These are phyloP conservation scores for Russula emetica DNA, from an alignment of 768 basidiomycete genomes.

Conservation along the genomic window DNA sequence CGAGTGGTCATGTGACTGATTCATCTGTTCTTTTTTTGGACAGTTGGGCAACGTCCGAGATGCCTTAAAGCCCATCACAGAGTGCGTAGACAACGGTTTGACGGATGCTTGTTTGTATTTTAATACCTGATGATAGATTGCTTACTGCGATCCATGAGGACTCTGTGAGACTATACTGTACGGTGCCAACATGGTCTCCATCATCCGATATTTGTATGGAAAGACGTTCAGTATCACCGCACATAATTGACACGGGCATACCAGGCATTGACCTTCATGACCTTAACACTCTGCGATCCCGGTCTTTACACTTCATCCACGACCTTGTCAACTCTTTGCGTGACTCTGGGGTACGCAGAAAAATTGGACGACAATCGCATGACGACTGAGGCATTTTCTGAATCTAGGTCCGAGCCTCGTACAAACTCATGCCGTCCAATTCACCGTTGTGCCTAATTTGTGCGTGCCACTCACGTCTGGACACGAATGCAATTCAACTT, in stretches of 20 bases:
- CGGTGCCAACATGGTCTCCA: slow-evolving; percentile 62
- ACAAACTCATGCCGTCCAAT: slow-evolving; percentile 57
- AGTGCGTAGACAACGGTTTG: slow-evolving; percentile 39
- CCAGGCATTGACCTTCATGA: slow-evolving; percentile 65
- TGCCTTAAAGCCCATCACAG: slow-evolving; percentile 58
- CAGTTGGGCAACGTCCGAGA: slow-evolving; percentile 52
- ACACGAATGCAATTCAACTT: slow-evolving; percentile 41
- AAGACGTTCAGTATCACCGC: background rate
- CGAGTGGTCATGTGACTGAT: slow-evolving; percentile 16
- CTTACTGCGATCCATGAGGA: slow-evolving; percentile 42
- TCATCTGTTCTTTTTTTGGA: background rate
- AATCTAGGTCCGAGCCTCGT: slow-evolving; percentile 55
- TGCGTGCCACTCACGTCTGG: slow-evolving; percentile 44
- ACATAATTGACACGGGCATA: slow-evolving; percentile 1
- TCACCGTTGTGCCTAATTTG: slow-evolving; percentile 57
- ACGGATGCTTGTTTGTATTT: slow-evolving; percentile 1
- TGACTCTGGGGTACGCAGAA: slow-evolving; percentile 51
- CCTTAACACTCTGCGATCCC: slow-evolving; percentile 58
- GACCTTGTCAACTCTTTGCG: slow-evolving; percentile 56
- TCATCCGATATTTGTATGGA: slow-evolving; percentile 55
- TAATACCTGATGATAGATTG: slow-evolving; percentile 38
- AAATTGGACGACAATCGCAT: background rate
- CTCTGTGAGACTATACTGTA: slow-evolving; percentile 56
- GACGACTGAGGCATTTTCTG: slow-evolving; percentile 13
- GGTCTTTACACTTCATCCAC: slow-evolving; percentile 60